Base-by-base conservation (phyloP, 495 filamentous ascomycete species). In the Tetracladium marchalianum region DNA sequence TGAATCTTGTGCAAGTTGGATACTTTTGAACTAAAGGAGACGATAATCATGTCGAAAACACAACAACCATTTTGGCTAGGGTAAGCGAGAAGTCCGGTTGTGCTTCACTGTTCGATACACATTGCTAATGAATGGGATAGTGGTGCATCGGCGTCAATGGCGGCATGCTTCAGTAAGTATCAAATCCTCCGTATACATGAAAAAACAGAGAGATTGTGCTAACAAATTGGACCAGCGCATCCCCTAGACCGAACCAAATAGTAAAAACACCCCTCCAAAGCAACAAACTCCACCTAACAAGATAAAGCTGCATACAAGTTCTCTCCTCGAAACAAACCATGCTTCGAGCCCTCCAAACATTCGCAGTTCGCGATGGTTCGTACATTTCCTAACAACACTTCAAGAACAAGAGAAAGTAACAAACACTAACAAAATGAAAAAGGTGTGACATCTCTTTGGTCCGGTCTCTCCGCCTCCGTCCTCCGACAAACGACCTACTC, bases 181-280 rank as follows among this genome's bases (percentile, higher is more conserved):
- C 11, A 10, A 15, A 18, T 33, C 22, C 27, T 35, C 15, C 35
- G 24, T 7, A 5, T 10, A 27, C 16, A 35, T 27, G 22, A 27
- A 27, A 27, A n/a, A n/a, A n/a, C n/a, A n/a, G 22, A 27, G 7
- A 27, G 3, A 11, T 35, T 4, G 31, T 11, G 16, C 27, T 40
- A 13, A 39, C 35, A 17, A 3, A 17, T n/a, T 2, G 12, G 15
- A 19, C 11, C 35, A 66, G 61, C 64, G 10, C 64, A 65, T 46
- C 64, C 62, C 0, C 44, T 67, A 16, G 62, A 67, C 49, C 54
- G 63, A 37, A 67, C 64, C 27, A 65, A 65, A 51, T 66, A 67
- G 61, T 62, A 57, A 39, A 56, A 34, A 31, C 1, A 5, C 22
- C 5, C 4, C 10, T 18, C 11, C 16, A 1, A 32, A 31, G 8